phyloP scores from a whole-genome alignment of 164 flowering plant species.

The Vitis labrusca region DNA sequence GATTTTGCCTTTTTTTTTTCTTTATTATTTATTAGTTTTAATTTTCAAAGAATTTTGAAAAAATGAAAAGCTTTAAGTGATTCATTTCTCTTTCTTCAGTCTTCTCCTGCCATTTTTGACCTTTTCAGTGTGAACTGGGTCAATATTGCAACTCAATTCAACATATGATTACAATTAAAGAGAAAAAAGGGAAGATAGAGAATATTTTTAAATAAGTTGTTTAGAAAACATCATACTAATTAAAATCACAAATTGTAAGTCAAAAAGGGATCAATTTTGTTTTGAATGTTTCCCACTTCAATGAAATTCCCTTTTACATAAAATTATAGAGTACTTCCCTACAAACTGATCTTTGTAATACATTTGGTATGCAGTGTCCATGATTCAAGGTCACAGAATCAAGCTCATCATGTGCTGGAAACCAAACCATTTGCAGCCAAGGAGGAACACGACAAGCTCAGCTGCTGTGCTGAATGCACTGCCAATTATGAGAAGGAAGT shows the following conservation, averaged over 20 bases:
- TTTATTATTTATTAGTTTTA: not conserved
- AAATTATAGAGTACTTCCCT: not conserved
- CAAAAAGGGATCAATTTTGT: no score
- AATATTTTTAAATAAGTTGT: no score
- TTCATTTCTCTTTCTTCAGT: no score
- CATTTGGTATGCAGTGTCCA: slow-evolving; percentile 40
- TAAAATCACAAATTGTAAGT: no score
- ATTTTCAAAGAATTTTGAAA: not conserved
- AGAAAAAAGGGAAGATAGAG: no score
- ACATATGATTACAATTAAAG: no score
- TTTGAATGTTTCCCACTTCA: no score
- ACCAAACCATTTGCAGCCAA: slow-evolving; percentile 28
- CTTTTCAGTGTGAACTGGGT: no score
- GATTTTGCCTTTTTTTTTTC: not conserved
- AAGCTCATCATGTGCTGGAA: slow-evolving; percentile 33
- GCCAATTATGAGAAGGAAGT: slow-evolving; percentile 73
- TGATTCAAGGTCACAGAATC: slow-evolving; percentile 42
- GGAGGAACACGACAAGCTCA: slow-evolving; percentile 58
- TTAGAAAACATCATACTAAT: no score
- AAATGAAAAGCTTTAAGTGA: not conserved
- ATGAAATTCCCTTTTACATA: not conserved
- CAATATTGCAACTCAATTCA: no score
- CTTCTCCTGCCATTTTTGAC: no score
- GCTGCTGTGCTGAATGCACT: slow-evolving; percentile 69
- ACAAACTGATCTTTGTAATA: not conserved